Base-by-base conservation (phyloP, 768 basidiomycete species). In the Termitomyces sp. region DNA sequence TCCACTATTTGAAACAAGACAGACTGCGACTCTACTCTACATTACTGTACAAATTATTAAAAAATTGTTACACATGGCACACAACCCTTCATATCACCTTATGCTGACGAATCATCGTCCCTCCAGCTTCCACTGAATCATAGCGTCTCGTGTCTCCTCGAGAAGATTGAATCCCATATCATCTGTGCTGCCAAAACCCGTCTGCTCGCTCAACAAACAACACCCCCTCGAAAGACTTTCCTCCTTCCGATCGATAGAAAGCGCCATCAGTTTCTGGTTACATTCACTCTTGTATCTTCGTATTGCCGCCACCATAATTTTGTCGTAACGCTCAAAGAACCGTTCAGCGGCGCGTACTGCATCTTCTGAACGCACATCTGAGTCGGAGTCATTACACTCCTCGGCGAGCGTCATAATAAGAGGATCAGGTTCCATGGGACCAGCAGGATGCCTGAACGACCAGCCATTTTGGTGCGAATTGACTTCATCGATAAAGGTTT, bases 151-250 rank as follows among this genome's bases (percentile, higher is more conserved):
- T 15, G 77, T 73, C 39, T 73, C 64, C 36, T 68, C 66, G 60
- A 80, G 66, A 8, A 80, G 64, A 2, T 69, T 68, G 58, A 74
- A 73, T 6, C 73, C 75, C 65, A 74, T 73, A 41, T 74, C 76
- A 45, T 76, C 75, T 2, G 72, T 70, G 3, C 72, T 70, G 0
- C 78, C 77, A 64, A 68, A 79, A 0, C 77, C 77, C 0, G 77
- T 78, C 62, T 80, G 78, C 61, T 80, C 78, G 48, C 72, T 75
- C 16, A 80, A 66, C 58, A 78, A 64, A 57, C 78, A 80, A 53
- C 75, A 77, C 1, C 72, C 73, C 49, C 72, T 70, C 1, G 73
- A 73, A 16, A 80, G 65, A 5, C 66, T 68, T 44, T 74, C 69
- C 57, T 78, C 76, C 55, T 72, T 74, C 2, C 65, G 59, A 22